Base-by-base conservation (phyloP, 1,284 basidiomycete genomes). In the Singerocomus inundabilis region DNA sequence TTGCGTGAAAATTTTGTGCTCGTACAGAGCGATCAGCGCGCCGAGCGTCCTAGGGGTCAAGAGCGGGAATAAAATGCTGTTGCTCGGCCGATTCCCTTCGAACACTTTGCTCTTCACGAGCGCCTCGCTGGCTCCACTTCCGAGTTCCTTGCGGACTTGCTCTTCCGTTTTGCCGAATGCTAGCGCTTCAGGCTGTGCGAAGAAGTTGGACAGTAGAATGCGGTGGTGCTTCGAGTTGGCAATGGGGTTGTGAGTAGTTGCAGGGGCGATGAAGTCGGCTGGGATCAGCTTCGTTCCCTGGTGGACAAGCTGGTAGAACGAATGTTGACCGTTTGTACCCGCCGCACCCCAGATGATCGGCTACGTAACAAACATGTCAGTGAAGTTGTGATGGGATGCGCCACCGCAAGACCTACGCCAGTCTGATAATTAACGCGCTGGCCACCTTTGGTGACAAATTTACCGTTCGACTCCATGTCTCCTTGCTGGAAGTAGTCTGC, bases 401-500 rank as follows among this genome's bases (percentile, higher is more conserved):
- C n/a, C 18, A 3, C 37, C 32, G n/a, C n/a, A n/a, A 28, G 18
- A 78, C 87, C 45, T 72, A 92, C 89, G 37, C 96, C 97, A 46
- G 96, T 99, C 76, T 99, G 87, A 75, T 98, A 99, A 74, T 91
- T 73, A 18, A 99, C 96, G 46, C 90, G 87, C 56, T 92, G 79
- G 18, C 95, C 96, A 59, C 84, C 79, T 77, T 98, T 99, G 62
- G 95, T 98, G 57, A 98, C 81, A 54, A 84, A 91, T 78, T 99
- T 99, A 55, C 96, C 96, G 72, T 99, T 98, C 21, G 93, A 97
- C 75, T 99, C 96, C 96, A 99, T 99, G 73, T 99, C 96, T 40
- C 95, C 95, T 77, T 99, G 96, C 73, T 99, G 96, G 91, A 99
- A 99, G 80, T 99, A 99, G 74, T 98, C 96, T 49, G 96, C 96